Percentiles rank a stretch among this genome's conserved stretches.
phyloP scores from a whole-genome alignment of 2,329 filamentous ascomycete species.

The Neopestalotiopsis sp. region DNA sequence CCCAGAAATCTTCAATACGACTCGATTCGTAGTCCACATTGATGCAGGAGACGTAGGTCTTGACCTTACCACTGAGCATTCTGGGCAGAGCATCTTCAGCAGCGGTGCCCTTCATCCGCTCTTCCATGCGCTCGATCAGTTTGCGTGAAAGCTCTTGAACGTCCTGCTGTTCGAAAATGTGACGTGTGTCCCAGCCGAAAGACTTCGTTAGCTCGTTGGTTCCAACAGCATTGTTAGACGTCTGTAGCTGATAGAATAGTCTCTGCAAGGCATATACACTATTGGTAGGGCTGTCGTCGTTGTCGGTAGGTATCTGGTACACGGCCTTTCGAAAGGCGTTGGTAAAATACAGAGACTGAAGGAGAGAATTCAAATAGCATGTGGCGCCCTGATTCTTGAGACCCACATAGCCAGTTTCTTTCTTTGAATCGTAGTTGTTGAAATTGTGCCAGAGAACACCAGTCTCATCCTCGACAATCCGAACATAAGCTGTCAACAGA shows the following conservation, averaged over 20 bases:
- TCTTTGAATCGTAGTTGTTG: slow-evolving; percentile 97
- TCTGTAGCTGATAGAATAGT: slow-evolving; percentile 94
- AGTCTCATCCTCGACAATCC: slow-evolving; percentile 85
- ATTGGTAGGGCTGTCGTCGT: slow-evolving; percentile 80
- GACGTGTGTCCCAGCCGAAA: slow-evolving; percentile 96
- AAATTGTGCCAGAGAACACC: slow-evolving; percentile 93
- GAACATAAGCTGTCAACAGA: slow-evolving; percentile 83
- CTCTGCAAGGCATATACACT: slow-evolving; percentile 94
- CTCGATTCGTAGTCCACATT: slow-evolving; percentile 98
- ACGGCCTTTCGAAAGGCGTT: slow-evolving; percentile 97
- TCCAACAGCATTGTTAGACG: slow-evolving; percentile 79
- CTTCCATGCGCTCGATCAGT: slow-evolving; percentile 95
- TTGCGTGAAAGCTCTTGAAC: slow-evolving; percentile 96
- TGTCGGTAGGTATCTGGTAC: slow-evolving; percentile 93
- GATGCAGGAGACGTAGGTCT: slow-evolving; percentile 98
- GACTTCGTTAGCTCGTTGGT: slow-evolving; percentile 95
- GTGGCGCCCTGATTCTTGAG: slow-evolving; percentile 96
- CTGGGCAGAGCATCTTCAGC: slow-evolving; percentile 87
- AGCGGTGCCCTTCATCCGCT: slow-evolving; percentile 96
- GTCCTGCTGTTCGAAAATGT: slow-evolving; percentile 99
- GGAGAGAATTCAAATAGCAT: slow-evolving; percentile 84
- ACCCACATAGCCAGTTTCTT: slow-evolving; percentile 95
- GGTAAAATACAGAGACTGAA: slow-evolving; percentile 85
- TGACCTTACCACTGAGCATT: slow-evolving; percentile 97
- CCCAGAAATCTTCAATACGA: slow-evolving; percentile 96